These are phyloP conservation scores for Colletotrichum coccodes DNA, from an alignment of 2,329 filamentous ascomycete genomes.

Conservation along the genomic window DNA sequence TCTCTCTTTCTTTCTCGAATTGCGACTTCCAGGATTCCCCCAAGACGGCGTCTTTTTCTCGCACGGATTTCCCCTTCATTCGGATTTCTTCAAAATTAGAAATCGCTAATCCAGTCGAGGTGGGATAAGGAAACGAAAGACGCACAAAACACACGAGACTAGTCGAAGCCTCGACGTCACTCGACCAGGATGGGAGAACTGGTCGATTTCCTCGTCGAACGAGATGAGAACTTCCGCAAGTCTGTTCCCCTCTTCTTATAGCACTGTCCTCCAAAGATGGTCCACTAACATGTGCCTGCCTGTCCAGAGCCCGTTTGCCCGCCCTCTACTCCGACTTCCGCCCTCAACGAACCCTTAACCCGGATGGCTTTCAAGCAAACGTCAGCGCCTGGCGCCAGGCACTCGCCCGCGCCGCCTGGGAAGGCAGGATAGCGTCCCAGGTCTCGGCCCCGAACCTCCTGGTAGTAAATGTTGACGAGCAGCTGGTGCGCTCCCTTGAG, in stretches of 20 bases:
- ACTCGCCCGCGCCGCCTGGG: conserved; percentile 74
- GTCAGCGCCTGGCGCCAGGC: conserved; percentile 81
- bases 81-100: no score
- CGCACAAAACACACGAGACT: background rate
- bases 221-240: conserved; percentile 71
- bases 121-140: background rate
- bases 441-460: conserved; percentile 57
- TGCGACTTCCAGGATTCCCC: background rate
- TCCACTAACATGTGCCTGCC: background rate
- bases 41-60: background rate
- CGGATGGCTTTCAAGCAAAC: conserved; percentile 87
- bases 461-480: conserved; percentile 65
- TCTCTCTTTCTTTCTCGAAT: background rate
- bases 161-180: conserved; percentile 5
- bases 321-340: conserved; percentile 92
- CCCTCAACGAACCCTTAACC: conserved; percentile 78
- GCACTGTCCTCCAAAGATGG: background rate
- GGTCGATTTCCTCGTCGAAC: conserved; percentile 70
- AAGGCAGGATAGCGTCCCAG: conserved; percentile 60
- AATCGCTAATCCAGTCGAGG: background rate
- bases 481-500: conserved; percentile 77
- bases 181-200: conserved; percentile 70
- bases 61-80: background rate
- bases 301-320: conserved; percentile 75
- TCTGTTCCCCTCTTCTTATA: conserved; percentile 39